phyloP scores from a whole-genome alignment of 1,139 yeast species.

The Protomyces lactucae-debilis region DNA sequence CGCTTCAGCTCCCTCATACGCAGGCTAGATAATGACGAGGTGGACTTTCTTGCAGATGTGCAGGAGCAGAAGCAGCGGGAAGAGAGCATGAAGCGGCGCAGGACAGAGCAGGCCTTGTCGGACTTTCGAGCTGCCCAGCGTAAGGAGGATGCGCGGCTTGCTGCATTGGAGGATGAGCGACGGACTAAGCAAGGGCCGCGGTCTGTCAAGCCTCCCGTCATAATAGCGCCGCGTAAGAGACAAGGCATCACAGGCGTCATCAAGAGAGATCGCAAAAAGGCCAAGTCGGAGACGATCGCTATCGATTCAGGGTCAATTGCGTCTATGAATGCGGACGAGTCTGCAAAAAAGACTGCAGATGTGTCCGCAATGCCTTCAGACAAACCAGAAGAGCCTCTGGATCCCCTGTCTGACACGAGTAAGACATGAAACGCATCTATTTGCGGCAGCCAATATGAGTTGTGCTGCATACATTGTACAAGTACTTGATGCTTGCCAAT shows the following conservation, averaged over 20 bases:
- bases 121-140: constrained; percentile 29
- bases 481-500: too few relatives aligned
- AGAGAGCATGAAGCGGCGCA: constrained; percentile 29
- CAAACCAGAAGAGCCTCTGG: too few relatives aligned
- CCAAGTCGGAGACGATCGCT: neutral
- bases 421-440: too few relatives aligned
- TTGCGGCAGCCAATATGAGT: too few relatives aligned
- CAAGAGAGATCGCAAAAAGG: constrained; percentile 2
- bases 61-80: constrained; percentile 30
- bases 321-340: too few relatives aligned
- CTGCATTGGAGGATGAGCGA: neutral
- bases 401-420: too few relatives aligned
- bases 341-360: too few relatives aligned
- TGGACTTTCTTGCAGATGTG: constrained; percentile 34
- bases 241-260: constrained; percentile 6
- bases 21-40: constrained; percentile 35
- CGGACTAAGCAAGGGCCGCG: neutral
- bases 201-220: neutral
- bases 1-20: constrained; percentile 33
- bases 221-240: neutral
- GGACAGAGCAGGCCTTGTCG: constrained; percentile 29
- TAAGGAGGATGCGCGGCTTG: constrained; percentile 4
- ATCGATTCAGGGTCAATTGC: neutral
- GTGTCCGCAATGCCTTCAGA: too few relatives aligned
- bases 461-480: too few relatives aligned